Percentiles rank a stretch among this genome's conserved stretches.
These are phyloP conservation scores for Acanthamoeba triangularis DNA, from an alignment of 208 protist genomes.

Conservation along the genomic window DNA sequence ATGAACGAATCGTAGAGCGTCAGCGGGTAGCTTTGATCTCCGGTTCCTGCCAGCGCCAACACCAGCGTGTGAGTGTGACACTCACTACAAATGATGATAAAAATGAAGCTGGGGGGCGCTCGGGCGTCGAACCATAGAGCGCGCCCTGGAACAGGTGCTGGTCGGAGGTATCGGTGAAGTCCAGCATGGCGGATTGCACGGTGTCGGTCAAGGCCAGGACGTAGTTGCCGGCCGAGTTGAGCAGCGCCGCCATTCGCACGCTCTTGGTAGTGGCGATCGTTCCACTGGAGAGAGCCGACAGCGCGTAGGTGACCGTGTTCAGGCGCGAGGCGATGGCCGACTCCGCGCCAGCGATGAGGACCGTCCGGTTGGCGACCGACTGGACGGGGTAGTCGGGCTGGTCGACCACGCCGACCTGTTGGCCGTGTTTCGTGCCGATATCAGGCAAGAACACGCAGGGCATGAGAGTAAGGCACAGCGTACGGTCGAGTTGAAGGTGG, in stretches of 20 bases:
- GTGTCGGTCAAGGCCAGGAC: neutral
- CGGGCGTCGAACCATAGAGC: neutral
- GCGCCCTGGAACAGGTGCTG: neutral
- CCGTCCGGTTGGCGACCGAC: neutral
- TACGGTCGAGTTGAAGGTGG: neutral
- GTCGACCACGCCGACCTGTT: neutral
- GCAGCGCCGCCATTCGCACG: neutral
- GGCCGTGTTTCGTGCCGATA: neutral
- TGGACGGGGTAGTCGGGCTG: neutral
- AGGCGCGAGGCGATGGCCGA: neutral
- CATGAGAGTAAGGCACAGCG: neutral
- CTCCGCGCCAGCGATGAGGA: neutral
- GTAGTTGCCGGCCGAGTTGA: constrained; percentile 9
- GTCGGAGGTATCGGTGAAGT: neutral
- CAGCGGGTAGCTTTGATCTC: neutral
- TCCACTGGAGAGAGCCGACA: neutral
- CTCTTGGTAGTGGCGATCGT: neutral
- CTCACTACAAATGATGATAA: neutral
- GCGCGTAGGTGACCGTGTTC: neutral
- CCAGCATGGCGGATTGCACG: neutral
- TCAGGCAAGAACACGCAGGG: neutral
- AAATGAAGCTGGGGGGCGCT: neutral
- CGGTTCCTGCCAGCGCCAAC: neutral
- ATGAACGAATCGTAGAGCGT: neutral
- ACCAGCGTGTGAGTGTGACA: neutral